These are phyloP conservation scores for Capsicum pubescens DNA, from an alignment of 257 asterid species.

Conservation along the genomic window DNA sequence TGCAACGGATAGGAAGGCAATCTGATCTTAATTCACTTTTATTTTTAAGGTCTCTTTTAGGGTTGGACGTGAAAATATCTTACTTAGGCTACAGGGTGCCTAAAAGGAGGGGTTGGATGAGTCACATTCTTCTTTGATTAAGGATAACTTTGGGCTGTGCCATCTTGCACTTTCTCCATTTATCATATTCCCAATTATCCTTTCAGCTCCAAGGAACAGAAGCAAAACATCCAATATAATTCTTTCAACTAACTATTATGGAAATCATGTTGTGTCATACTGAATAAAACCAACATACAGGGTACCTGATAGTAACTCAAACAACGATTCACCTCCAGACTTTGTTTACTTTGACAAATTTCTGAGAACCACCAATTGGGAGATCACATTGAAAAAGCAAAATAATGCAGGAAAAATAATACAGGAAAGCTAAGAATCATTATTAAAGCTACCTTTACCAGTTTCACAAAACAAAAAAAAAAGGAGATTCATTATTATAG, in stretches of 20 bases:
- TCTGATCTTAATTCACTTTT: slow-evolving; percentile 7
- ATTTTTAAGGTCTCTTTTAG: not conserved
- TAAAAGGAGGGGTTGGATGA: not conserved
- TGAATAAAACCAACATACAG: not conserved
- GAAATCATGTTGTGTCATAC: not conserved
- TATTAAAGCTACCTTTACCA: not conserved
- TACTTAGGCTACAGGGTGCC: slow-evolving; percentile 24
- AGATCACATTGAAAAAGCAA: not conserved
- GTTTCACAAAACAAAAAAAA: no score
- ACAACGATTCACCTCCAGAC: not conserved
- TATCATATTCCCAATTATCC: not conserved
- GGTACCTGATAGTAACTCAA: not conserved
- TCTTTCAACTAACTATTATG: slow-evolving; percentile 11
- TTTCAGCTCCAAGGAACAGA: slow-evolving; percentile 6
- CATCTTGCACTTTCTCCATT: not conserved
- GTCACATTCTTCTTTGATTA: not conserved
- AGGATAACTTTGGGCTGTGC: not conserved
- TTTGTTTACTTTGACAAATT: not conserved
- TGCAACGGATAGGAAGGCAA: not conserved
- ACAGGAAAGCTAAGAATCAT: not conserved
- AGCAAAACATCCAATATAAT: not conserved
- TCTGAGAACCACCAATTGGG: slow-evolving; percentile 1
- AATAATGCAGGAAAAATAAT: not conserved
- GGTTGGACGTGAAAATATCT: not conserved
- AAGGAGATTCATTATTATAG: not conserved